phyloP scores from a whole-genome alignment of 805 yeast species.

The Ogataea methanolica region DNA sequence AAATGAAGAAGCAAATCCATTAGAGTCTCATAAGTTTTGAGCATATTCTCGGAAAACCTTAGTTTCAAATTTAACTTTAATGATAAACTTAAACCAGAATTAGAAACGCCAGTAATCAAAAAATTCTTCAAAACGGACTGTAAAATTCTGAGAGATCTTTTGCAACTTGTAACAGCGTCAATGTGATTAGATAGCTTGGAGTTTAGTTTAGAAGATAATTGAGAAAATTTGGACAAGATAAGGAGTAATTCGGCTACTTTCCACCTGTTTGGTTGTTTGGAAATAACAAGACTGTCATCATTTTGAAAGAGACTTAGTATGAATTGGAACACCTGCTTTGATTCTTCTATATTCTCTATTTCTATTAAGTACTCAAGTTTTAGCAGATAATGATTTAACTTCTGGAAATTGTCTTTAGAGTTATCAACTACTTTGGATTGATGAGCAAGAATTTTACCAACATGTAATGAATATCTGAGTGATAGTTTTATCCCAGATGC shows the following conservation, averaged over 20 bases:
- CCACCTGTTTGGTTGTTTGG: constrained; percentile 16
- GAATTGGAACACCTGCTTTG: constrained; percentile 23
- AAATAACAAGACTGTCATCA: constrained; percentile 29
- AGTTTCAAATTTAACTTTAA: constrained; percentile 27
- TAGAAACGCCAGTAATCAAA: constrained; percentile 10
- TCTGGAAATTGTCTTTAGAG: constrained; percentile 18
- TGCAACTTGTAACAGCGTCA: constrained; percentile 36
- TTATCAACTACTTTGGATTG: constrained; percentile 3
- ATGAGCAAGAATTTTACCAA: background rate
- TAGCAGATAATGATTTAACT: constrained; percentile 16
- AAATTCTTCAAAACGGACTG: constrained; percentile 48
- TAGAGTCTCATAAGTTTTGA: constrained; percentile 35
- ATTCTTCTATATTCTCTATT: constrained; percentile 16
- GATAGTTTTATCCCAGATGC: constrained; percentile 2
- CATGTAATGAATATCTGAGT: constrained; percentile 7
- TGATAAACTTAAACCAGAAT: constrained; percentile 17
- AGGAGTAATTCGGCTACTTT: constrained; percentile 16
- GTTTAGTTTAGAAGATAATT: constrained; percentile 26
- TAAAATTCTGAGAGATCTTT: constrained; percentile 46
- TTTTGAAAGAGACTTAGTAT: constrained; percentile 23
- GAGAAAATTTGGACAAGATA: constrained; percentile 34
- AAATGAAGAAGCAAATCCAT: constrained; percentile 38
- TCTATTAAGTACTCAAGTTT: constrained; percentile 29
- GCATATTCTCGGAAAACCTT: constrained; percentile 32
- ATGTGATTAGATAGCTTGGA: constrained; percentile 16